Percentiles rank a stretch among this genome's conserved stretches.
Evolutionary conservation across 73 alveolate species (phyloP).

Genomic region (Blepharisma stoltei): DNA sequence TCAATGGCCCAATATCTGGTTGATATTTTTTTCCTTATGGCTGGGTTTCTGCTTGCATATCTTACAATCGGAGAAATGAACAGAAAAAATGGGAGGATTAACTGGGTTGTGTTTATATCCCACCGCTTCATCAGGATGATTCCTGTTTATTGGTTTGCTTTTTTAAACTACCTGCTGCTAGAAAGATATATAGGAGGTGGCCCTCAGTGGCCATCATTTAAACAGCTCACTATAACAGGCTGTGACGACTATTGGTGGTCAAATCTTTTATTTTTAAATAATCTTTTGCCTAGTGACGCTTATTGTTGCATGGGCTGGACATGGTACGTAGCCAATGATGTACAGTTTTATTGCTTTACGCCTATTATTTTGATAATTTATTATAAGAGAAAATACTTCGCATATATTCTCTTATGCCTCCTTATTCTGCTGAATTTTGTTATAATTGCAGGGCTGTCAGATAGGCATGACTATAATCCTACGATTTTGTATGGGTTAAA

Average conservation of each 20-base stretch:
- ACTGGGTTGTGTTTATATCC: constrained; percentile 5
- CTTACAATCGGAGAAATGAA: not conserved
- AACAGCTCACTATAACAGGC: not conserved
- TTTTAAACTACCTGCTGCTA: not conserved
- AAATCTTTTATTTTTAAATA: not conserved
- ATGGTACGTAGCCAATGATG: not conserved
- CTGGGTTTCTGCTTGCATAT: constrained; percentile 16
- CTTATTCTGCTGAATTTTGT: not conserved
- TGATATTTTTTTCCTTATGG: constrained; percentile 12
- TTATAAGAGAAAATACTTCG: constrained; percentile 31
- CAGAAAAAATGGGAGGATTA: constrained; percentile 24
- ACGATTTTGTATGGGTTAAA: not conserved
- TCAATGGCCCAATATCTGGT: not conserved
- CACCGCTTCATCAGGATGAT: constrained; percentile 43
- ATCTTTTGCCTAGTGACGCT: not conserved
- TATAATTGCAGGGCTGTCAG: not conserved
- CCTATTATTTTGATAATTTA: constrained; percentile 32
- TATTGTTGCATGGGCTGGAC: constrained; percentile 14
- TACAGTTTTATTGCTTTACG: constrained; percentile 6
- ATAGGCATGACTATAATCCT: not conserved
- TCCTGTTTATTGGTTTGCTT: constrained; percentile 19
- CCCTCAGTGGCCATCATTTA: constrained; percentile 28
- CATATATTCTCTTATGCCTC: not conserved
- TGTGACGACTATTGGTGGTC: constrained; percentile 16
- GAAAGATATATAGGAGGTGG: constrained; percentile 35